Base-by-base conservation (phyloP, 306 rosid species). In the Datisca glomerata region DNA sequence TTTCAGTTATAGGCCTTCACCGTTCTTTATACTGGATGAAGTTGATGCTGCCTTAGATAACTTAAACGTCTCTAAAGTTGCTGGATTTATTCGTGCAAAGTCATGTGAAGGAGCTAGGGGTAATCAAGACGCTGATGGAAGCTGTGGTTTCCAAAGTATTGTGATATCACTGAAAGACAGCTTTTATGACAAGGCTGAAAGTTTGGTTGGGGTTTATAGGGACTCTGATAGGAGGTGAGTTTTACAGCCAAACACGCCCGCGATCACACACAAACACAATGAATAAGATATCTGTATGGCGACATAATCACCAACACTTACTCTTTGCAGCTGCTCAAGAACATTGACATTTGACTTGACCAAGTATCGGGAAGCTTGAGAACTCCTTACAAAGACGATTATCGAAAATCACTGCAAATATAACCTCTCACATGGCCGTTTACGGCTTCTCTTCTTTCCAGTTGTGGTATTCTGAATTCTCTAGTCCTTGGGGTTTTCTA, bases 31-130 rank as follows among this genome's bases (percentile, higher is more conserved):
- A 66, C 61, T 91, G 85, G 98, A 91, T 46, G 98, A 91, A 78
- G 98, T 91, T 29, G 98, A 91, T 66, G 98, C 96, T 47, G 98
- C 98, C 9, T 67, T 91, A 55, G 98, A 91, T 70, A 91, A 91
- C 92, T 71, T 91, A 65, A 91, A 91, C 47, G 98, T 91, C 2
- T 73, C 98, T 0, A 91, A 84, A 76, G 98, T 91, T 53, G 98
- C 98, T 20, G 94, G 98, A 48, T 91, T 84, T 61, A 84, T 91
- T 71, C 98, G 98, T 51, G 53, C 96, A 3, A 91, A 75, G 58
- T 85, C 98, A 28, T 78, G 94, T 23, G 96, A 66, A 57, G 96
- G 86, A 47, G 84, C 81, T 8, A 73, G 98, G 59, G 45, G 27
- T 57, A 72, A 50, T 67, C 85, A 75, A 57, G 98, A 80, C 22